Evolutionary conservation across 305 asterid genomes (phyloP).

Genomic region (Withania somnifera): DNA sequence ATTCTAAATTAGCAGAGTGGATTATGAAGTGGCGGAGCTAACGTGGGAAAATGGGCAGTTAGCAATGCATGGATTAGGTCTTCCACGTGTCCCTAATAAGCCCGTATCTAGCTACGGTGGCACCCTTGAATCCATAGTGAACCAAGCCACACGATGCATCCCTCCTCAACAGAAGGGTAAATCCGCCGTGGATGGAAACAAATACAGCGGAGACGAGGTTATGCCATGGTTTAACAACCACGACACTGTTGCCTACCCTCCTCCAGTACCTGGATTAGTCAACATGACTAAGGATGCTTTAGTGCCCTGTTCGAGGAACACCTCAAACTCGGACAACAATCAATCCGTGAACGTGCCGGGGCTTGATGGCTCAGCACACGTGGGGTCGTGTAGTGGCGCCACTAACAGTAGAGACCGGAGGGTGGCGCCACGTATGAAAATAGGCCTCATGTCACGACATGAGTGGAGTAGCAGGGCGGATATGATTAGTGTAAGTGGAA

Average conservation of each 20-base stretch:
- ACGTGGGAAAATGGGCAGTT: conserved; percentile 81
- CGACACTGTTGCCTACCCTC: background rate
- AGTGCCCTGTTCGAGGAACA: conserved; percentile 35
- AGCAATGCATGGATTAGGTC: conserved; percentile 58
- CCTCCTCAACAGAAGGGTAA: conserved; percentile 7
- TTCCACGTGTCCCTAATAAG: conserved; percentile 36
- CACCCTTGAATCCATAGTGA: conserved; percentile 66
- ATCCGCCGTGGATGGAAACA: conserved; percentile 5
- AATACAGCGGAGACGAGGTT: conserved; percentile 8
- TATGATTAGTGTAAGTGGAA: conserved; percentile 29
- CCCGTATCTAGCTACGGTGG: conserved; percentile 44
- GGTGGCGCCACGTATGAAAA: conserved; percentile 12
- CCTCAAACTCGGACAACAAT: conserved; percentile 9
- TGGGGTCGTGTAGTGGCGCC: conserved; percentile 58
- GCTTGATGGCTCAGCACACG: conserved; percentile 25
- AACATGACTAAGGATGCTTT: conserved; percentile 30
- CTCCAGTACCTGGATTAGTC: conserved; percentile 6
- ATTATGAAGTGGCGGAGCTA: conserved; percentile 71
- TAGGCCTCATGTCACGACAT: background rate
- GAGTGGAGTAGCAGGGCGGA: conserved; percentile 21
- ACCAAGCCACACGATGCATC: conserved; percentile 46
- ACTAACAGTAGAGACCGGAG: background rate
- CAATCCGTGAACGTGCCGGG: conserved; percentile 14
- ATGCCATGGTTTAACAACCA: conserved; percentile 39
- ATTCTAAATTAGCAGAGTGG: conserved; percentile 27